Evolutionary conservation across 1,139 yeast species (phyloP).

Genomic region (Sugiyamaella castrensis): DNA sequence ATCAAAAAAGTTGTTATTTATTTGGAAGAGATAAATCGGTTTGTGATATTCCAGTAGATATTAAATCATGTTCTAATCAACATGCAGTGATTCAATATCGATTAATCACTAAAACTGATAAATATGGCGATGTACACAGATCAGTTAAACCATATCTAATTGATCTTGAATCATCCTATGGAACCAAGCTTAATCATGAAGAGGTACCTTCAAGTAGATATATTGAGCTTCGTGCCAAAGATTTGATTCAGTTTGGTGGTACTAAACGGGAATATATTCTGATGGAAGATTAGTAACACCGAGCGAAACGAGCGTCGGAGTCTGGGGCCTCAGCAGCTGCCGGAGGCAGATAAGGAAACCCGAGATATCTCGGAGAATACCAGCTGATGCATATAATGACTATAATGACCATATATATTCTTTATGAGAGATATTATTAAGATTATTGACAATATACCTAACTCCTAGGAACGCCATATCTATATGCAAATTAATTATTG

Average conservation of each 20-base stretch:
- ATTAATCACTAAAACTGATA: conserved; percentile 22
- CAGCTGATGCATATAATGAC: conserved; percentile 4
- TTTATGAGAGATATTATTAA: not conserved
- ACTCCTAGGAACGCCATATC: not conserved
- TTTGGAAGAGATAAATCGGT: conserved; percentile 49
- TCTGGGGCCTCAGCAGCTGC: conserved; percentile 1
- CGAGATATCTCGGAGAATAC: no score
- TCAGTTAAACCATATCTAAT: conserved; percentile 45
- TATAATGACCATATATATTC: not conserved
- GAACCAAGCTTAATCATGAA: conserved; percentile 49
- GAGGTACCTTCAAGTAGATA: conserved; percentile 47
- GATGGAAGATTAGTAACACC: conserved; percentile 1
- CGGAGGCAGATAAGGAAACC: not conserved
- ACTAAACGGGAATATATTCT: conserved; percentile 19
- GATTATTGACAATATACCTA: no score
- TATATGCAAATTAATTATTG: no score
- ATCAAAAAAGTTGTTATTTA: conserved; percentile 37
- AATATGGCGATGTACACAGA: conserved; percentile 24
- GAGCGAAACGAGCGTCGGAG: not conserved
- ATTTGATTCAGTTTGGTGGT: conserved; percentile 48
- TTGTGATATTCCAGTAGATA: conserved; percentile 46
- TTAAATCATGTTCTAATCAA: conserved; percentile 48
- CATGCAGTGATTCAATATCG: conserved; percentile 59
- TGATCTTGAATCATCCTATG: conserved; percentile 54
- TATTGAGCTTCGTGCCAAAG: conserved; percentile 49